Percentiles rank a stretch among this genome's conserved stretches.
phyloP scores from a whole-genome alignment of 2,329 filamentous ascomycete species.

The Venturiaceae sp. region DNA sequence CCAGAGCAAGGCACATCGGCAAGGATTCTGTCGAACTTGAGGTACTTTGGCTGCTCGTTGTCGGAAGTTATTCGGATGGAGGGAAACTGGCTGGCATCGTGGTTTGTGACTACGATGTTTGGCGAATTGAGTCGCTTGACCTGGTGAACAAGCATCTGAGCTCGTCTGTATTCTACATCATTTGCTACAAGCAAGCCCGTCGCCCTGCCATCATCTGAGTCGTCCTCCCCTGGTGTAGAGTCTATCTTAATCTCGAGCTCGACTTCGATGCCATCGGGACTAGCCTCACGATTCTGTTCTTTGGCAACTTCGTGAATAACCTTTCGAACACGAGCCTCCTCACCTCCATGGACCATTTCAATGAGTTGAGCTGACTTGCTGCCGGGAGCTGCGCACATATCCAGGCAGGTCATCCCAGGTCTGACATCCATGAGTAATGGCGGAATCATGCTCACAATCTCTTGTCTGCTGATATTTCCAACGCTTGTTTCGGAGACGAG shows the following conservation, averaged over 20 bases:
- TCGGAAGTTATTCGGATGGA: slow-evolving; percentile 72
- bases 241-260: slow-evolving; percentile 14
- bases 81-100: slow-evolving; percentile 93
- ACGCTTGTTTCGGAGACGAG: slow-evolving; percentile 94
- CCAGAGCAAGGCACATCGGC: slow-evolving; percentile 96
- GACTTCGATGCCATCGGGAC: slow-evolving; percentile 29
- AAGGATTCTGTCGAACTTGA: slow-evolving; percentile 94
- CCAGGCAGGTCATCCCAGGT: slow-evolving; percentile 85
- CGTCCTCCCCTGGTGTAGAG: slow-evolving; percentile 34
- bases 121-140: slow-evolving; percentile 94
- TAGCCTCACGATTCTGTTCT: slow-evolving; percentile 49
- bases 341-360: slow-evolving; percentile 86
- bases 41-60: slow-evolving; percentile 52
- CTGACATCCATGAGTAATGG: slow-evolving; percentile 84
- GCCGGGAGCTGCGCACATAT: slow-evolving; percentile 92
- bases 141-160: slow-evolving; percentile 95
- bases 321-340: slow-evolving; percentile 75
- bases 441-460: slow-evolving; percentile 98
- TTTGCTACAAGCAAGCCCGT: slow-evolving; percentile 93
- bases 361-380: slow-evolving; percentile 95
- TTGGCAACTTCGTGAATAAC: slow-evolving; percentile 55
- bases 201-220: slow-evolving; percentile 69
- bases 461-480: slow-evolving; percentile 94
- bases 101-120: slow-evolving; percentile 93
- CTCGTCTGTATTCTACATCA: slow-evolving; percentile 91